Conservation (phyloP, 2,329 filamentous ascomycete genomes). For the Akanthomyces dipterigenus region DNA sequence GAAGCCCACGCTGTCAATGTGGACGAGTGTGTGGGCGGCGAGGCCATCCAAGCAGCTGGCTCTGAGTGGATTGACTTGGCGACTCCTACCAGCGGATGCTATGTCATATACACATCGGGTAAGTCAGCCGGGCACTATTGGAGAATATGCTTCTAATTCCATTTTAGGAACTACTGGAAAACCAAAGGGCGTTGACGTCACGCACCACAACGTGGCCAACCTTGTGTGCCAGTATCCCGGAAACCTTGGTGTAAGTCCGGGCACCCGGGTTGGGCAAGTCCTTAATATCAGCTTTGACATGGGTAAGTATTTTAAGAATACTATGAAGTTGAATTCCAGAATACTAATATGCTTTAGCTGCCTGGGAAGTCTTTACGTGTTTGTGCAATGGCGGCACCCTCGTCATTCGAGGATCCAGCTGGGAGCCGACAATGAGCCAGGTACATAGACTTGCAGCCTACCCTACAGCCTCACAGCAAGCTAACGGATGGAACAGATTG, state of each 20-base stretch:
- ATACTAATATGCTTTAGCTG: slow-evolving; percentile 31
- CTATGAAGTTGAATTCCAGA: too few relatives aligned
- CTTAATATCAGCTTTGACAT: slow-evolving; percentile 56
- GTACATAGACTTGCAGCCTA: slow-evolving; percentile 23
- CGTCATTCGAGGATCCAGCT: slow-evolving; percentile 42
- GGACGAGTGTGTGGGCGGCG: slow-evolving; percentile 18
- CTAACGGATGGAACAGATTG: slow-evolving; percentile 28
- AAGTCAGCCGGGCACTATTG: background rate
- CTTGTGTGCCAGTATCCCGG: slow-evolving; percentile 44
- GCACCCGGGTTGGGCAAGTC: slow-evolving; percentile 47
- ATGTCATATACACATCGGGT: slow-evolving; percentile 51
- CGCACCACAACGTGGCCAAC: slow-evolving; percentile 49
- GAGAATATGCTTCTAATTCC: slow-evolving; percentile 1
- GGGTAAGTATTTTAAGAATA: slow-evolving; percentile 35
- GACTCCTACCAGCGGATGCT: slow-evolving; percentile 33
- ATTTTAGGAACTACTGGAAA: slow-evolving; percentile 44
- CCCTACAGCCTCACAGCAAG: background rate
- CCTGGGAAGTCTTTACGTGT: slow-evolving; percentile 53
- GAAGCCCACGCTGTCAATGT: slow-evolving; percentile 22
- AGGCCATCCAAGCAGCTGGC: background rate
- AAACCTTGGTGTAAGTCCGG: slow-evolving; percentile 41
- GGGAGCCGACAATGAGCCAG: slow-evolving; percentile 39
- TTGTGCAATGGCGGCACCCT: slow-evolving; percentile 53
- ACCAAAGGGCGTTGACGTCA: slow-evolving; percentile 53
- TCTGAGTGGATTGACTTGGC: slow-evolving; percentile 23